These are phyloP conservation scores for Peronospora belbahrii DNA, from an alignment of 352 stramenopile genomes.

Conservation along the genomic window DNA sequence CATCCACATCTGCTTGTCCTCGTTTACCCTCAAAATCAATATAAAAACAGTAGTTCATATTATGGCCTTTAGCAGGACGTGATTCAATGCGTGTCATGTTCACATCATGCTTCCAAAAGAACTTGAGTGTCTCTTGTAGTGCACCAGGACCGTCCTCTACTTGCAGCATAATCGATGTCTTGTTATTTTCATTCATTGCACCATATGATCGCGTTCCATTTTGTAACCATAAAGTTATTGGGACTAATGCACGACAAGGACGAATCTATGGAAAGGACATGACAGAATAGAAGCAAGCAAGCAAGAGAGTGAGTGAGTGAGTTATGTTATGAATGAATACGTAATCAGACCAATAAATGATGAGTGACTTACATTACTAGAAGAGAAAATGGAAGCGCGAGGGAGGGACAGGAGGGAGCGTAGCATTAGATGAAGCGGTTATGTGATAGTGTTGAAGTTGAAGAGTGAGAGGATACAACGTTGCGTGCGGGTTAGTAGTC, in stretches of 20 bases:
- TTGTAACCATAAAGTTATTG: slow-evolving; percentile 6
- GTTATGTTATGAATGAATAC: no score
- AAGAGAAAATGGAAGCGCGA: slow-evolving; percentile 11
- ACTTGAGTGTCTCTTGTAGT: slow-evolving; percentile 92
- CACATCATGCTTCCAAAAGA: slow-evolving; percentile 96
- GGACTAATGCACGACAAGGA: no score
- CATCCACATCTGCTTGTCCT: slow-evolving; percentile 71
- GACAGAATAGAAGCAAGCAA: not conserved
- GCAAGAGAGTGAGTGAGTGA: not conserved
- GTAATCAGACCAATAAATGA: not conserved
- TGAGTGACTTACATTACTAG: not conserved
- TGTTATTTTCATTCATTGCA: slow-evolving; percentile 34
- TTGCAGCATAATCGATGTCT: slow-evolving; percentile 74
- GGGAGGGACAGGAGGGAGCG: slow-evolving; percentile 7
- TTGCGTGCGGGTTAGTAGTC: no score
- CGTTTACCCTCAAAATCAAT: slow-evolving; percentile 88
- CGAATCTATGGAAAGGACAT: no score
- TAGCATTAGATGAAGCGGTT: slow-evolving; percentile 6
- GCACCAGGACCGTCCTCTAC: slow-evolving; percentile 75
- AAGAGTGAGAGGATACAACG: not conserved
- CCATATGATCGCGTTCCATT: slow-evolving; percentile 14
- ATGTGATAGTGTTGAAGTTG: not conserved
- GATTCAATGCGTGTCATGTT: slow-evolving; percentile 97
- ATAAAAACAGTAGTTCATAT: slow-evolving; percentile 89
- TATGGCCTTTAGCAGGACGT: slow-evolving; percentile 78